Evolutionary conservation across 2,329 filamentous ascomycete genomes (phyloP), one percentile per base, ranked within the genome.

Genomic region (Cladosporium cucumerinum): DNA sequence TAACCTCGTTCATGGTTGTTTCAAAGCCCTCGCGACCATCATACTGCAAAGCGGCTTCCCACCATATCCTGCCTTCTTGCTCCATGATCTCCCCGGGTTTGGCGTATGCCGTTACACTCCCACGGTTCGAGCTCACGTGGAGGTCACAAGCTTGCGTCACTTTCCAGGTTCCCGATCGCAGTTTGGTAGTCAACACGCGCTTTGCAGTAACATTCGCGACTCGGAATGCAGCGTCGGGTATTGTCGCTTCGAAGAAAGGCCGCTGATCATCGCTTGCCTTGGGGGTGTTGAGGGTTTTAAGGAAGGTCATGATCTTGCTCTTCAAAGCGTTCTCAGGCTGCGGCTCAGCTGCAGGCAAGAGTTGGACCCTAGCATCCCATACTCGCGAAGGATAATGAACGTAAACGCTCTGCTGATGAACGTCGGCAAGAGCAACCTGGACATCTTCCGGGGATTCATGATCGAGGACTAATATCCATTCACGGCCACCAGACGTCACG

Each of bases 381-480:
- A 65, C 57, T 1, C 65, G 69, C 49, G 67, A 57, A 6, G 71
- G 69, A 39, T 65, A 71, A 48, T 72, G 70, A 23, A 70, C 61
- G 63, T 68, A 69, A 6, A 63, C 32, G 16, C 43, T 58, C 5
- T 63, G 65, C 11, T 63, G 55, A 1, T 26, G 28, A 12, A 52
- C 14, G 5, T 65, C 16, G 25, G 21, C 8, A 2, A 49, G 39
- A 3, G 30, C 21, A 34, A 58, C 25, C 3, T 60, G 36, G 3
- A 49, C 48, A 21, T 55, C 48, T 1, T 61, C 46, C 8, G n/a
- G 18, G 3, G 30, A 26, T 5, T 59, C 48, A n/a, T 52, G 57
- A 16, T 54, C 23, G n/a, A 70, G 51, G n/a, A 36, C 58, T 12
- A 68, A 28, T 16, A 48, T 39, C 43, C 67, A 48, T 18, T 65